These are phyloP conservation scores for Huntiella moniliformis DNA, from an alignment of 2,329 filamentous ascomycete genomes.

Conservation along the genomic window DNA sequence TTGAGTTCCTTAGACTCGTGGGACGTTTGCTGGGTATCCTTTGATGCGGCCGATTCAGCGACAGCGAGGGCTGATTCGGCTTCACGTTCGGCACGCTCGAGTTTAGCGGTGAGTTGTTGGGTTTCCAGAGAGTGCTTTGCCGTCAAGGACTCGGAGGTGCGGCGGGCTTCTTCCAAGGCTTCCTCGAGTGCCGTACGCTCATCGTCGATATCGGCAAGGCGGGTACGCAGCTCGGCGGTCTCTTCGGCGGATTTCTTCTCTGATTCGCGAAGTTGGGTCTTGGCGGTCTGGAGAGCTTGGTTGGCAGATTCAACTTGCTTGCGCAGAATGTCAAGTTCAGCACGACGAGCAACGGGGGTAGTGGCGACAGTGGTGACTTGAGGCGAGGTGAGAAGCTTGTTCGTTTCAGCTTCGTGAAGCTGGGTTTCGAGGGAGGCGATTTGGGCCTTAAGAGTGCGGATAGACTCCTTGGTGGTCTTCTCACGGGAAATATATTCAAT, in stretches of 20 bases:
- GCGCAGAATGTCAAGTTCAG: slow-evolving; percentile 39
- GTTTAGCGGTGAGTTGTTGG: slow-evolving; percentile 27
- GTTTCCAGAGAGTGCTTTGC: slow-evolving; percentile 26
- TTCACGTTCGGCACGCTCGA: slow-evolving; percentile 32
- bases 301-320: slow-evolving; percentile 42
- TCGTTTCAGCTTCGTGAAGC: slow-evolving; percentile 43
- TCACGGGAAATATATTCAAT: slow-evolving; percentile 47
- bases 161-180: slow-evolving; percentile 35
- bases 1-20: slow-evolving; percentile 42
- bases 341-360: slow-evolving; percentile 31
- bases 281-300: slow-evolving; percentile 37
- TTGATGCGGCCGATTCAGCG: slow-evolving; percentile 16
- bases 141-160: slow-evolving; percentile 29
- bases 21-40: slow-evolving; percentile 18
- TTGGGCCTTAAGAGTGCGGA: slow-evolving; percentile 45
- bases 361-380: slow-evolving; percentile 15
- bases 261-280: slow-evolving; percentile 29
- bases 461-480: slow-evolving; percentile 38
- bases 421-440: slow-evolving; percentile 49
- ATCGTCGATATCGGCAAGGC: slow-evolving; percentile 38
- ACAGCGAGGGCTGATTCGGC: slow-evolving; percentile 20
- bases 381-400: slow-evolving; percentile 19
- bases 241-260: slow-evolving; percentile 26
- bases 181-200: slow-evolving; percentile 39
- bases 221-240: slow-evolving; percentile 30